Conservation (phyloP, 768 basidiomycete species). For the Tremella mesenterica region DNA sequence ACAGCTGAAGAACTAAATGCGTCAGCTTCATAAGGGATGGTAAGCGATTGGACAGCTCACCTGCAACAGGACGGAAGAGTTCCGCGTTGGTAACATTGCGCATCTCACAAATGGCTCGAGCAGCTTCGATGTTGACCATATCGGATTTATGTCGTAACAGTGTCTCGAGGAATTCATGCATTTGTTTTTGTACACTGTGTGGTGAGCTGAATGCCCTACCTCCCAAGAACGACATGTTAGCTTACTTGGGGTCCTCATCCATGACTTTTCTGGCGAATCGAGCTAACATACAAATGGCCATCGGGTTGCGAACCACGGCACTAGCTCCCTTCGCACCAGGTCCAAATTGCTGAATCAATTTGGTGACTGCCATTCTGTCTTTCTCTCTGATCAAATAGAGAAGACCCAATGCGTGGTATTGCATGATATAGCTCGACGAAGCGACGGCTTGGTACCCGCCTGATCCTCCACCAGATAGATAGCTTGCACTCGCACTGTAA, state of each 20-base stretch:
- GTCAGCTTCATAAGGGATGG: constrained; percentile 2
- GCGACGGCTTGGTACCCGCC: constrained; percentile 67
- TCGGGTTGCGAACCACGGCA: constrained; percentile 82
- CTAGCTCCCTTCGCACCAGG: constrained; percentile 56
- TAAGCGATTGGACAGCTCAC: constrained; percentile 48
- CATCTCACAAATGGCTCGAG: constrained; percentile 95
- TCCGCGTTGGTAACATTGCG: constrained; percentile 68
- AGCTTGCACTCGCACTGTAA: constrained; percentile 21
- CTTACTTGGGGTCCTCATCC: constrained; percentile 97
- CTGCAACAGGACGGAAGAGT: constrained; percentile 76
- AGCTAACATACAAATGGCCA: constrained; percentile 97
- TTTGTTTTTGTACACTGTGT: constrained; percentile 74
- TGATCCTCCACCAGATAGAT: constrained; percentile 45
- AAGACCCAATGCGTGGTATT: constrained; percentile 92
- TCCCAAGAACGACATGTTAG: constrained; percentile 8
- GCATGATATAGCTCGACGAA: constrained; percentile 84
- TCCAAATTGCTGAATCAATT: constrained; percentile 92
- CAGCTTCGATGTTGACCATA: constrained; percentile 99
- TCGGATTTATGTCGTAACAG: constrained; percentile 98
- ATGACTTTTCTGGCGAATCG: constrained; percentile 97
- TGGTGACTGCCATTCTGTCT: constrained; percentile 97
- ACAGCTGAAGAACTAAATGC: constrained; percentile 72
- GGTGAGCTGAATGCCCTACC: constrained; percentile 2
- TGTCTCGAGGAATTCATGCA: constrained; percentile 85
- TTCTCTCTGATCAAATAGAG: constrained; percentile 92